Evolutionary conservation across 768 basidiomycete species (phyloP), one percentile per base, ranked within the genome.

Genomic region (Imleria badia): DNA sequence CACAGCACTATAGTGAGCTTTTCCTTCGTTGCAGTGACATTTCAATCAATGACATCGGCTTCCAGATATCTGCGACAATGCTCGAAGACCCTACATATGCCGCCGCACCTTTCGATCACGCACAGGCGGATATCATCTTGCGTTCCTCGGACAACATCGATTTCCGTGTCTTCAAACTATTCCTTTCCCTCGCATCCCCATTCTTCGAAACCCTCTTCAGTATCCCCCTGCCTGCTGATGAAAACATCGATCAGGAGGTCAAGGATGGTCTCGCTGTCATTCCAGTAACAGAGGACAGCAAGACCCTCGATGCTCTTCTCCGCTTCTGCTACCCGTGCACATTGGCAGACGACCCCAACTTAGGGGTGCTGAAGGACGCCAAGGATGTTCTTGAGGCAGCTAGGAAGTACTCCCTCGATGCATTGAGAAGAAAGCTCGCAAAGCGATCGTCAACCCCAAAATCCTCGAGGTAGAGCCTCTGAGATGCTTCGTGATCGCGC

Each of bases 171-270:
- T 26, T 26, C 26, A 26, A 26, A 26, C 26, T 26, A 3, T 26
- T 26, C 26, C 26, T 26, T 3, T 26, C 67, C 15, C 62, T 71
- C 12, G 63, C 71, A 2, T 75, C 74, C 19, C 62, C 69, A 0
- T 62, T 26, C 26, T 26, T 26, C 26, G 26, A 26, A 26, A 26
- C 26, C 26, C 26, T 75, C 26, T 26, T 26, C 6, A 26, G 6
- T 26, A 26, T 26, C 6, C 26, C 26, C 26, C 26, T 4, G 6
- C 26, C 26, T 26, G 26, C 26, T 6, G 26, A 26, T 6, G 26
- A 26, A 26, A 26, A 26, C 26, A 6, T 6, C 4, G 26, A 26
- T 26, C 26, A 26, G 26, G 26, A 26, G 26, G 26, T 26, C 26
- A 26, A 26, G 39, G 60, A 66, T 23, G 52, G 59, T 3, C 55